Base-by-base conservation (phyloP, 495 filamentous ascomycete genomes). In the Talaromyces thailandensis region DNA sequence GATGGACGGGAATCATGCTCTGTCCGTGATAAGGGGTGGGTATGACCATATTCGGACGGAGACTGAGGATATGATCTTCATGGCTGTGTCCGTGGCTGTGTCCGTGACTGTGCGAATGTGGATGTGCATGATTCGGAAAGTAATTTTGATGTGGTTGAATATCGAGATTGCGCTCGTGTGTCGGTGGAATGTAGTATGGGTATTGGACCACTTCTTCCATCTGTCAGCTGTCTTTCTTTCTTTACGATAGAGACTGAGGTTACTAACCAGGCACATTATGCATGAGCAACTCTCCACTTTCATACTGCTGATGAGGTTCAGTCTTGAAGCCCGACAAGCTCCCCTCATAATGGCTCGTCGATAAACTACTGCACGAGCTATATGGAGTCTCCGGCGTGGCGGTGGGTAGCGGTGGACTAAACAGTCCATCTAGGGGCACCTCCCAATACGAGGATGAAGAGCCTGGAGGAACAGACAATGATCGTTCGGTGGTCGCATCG, bases 281-380 rank as follows among this genome's bases (percentile, higher is more conserved):
- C 28, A 35, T 35, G 21, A 35, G 14, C 18, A 57, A 57, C 8
- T 35, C 29, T 32, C 29, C 12, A 31, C 24, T 40, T 12, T 31
- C 45, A 35, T n/a, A 31, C n/a, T 48, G 40, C 18, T 48, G 59
- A n/a, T 29, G 12, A 28, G 26, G 37, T 23, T 45, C 56, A 26
- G 6, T 48, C 31, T 25, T 48, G 26, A 45, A 43, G 12, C n/a
- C 4, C 51, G 51, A 29, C 51, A 55, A 2, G 16, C 26, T 55
- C 0, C 21, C 14, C 23, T 55, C 51, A 8, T 55, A 55, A 4
- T 18, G n/a, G 14, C 59, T 32, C 6, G 26, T 50, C 18, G 40
- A 61, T 16, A 40, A n/a, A 40, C 43, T 61, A 35, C 59, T 61
- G 25, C 59, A 61, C 2, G 59, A 31, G 8, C 59, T 61, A 31